Percentiles rank a stretch among this genome's conserved stretches.
Conservation (phyloP, 768 basidiomycete genomes). For the Tylopilus balloui region DNA sequence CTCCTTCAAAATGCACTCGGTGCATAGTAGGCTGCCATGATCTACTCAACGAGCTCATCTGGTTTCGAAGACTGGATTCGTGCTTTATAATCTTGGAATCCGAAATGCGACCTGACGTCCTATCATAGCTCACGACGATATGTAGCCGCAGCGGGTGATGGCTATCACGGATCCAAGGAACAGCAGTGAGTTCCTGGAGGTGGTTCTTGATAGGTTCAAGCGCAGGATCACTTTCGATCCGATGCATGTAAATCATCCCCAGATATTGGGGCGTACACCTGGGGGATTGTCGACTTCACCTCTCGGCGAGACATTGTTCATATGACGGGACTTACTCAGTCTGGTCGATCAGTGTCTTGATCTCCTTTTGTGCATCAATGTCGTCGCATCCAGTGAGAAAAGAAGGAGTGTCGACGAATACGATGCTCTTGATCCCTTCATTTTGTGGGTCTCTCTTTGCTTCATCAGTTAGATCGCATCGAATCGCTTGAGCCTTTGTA, state of each 20-base stretch:
- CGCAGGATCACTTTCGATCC: constrained; percentile 14
- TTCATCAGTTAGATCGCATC: constrained; percentile 12
- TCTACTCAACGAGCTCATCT: neutral
- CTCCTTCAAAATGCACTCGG: constrained; percentile 4
- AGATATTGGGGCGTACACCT: constrained; percentile 5
- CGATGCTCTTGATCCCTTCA: constrained; percentile 7
- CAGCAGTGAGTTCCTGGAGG: constrained; percentile 1
- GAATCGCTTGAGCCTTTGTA: constrained; percentile 8
- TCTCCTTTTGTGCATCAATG: constrained; percentile 2
- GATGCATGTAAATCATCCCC: constrained; percentile 19
- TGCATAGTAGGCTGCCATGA: constrained; percentile 5
- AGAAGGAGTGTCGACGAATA: constrained; percentile 23
- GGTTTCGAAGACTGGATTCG: neutral
- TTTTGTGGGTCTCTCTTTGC: neutral
- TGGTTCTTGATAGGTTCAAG: constrained; percentile 2
- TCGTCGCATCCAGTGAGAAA: constrained; percentile 12
- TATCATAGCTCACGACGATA: constrained; percentile 14
- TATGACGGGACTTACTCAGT: neutral
- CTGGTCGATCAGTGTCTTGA: constrained; percentile 1
- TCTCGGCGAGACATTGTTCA: no score
- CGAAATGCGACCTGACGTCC: neutral
- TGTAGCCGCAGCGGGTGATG: neutral
- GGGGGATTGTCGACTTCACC: neutral
- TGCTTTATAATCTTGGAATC: neutral
- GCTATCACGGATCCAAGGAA: neutral